Percentiles rank a stretch among this genome's conserved stretches.
Conservation (phyloP, 345 rosid genomes). For the Melaleuca quinquenervia region DNA sequence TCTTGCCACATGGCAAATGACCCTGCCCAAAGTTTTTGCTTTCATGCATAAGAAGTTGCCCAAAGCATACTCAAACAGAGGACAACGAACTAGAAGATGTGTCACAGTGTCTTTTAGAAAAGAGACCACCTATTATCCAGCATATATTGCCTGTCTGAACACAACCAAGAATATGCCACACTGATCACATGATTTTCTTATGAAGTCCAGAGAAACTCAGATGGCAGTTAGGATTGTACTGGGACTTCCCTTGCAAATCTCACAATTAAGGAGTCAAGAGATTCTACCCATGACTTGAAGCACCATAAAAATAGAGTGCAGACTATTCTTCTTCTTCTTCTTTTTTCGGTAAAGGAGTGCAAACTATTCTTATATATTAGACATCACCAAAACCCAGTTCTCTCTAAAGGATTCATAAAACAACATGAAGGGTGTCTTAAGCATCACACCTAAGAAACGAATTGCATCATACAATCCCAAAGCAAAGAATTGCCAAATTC, state of each 20-base stretch:
- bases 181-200: not conserved
- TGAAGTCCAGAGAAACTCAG: not conserved
- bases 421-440: not conserved
- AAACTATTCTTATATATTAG: not conserved
- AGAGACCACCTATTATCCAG: not conserved
- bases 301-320: not conserved
- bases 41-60: not conserved
- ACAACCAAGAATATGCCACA: not conserved
- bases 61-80: not conserved
- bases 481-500: not conserved
- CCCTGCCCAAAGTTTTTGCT: not conserved
- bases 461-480: not conserved
- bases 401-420: not conserved
- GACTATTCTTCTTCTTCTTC: not conserved
- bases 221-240: not conserved
- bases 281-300: not conserved
- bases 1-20: not conserved
- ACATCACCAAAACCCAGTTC: not conserved
- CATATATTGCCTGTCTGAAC: not conserved
- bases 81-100: not conserved
- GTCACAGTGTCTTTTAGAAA: not conserved
- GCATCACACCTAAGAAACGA: not conserved
- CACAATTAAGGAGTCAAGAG: not conserved
- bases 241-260: not conserved
- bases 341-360: too few relatives aligned